Base-by-base conservation (phyloP, 2,329 filamentous ascomycete species). In the Hymenoscyphus infarciens region DNA sequence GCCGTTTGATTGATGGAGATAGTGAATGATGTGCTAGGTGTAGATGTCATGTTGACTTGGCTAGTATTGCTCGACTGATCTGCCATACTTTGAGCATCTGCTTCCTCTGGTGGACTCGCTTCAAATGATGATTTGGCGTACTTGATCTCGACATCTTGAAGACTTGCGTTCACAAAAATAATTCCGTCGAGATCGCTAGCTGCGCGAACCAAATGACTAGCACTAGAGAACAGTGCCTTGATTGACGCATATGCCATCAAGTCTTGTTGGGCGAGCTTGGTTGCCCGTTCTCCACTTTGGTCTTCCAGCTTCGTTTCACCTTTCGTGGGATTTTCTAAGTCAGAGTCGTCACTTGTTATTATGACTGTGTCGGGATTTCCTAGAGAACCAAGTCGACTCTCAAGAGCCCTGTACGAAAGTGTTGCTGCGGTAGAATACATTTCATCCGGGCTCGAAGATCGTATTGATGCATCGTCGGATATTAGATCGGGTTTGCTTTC, bases 191-290 rank as follows among this genome's bases (percentile, higher is more conserved):
- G 38, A 19, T 61, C 60, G 25, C 38, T 61, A 7, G 54, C 25
- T 53, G 57, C 54, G 29, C 54, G 60, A 16, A 61, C 33, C 10
- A 61, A 11, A 39, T 57, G 53, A 38, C 60, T 49, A n/a, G 59
- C 59, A 10, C 59, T 22, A 4, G 39, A 61, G 8, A 61, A 61
- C 1, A 61, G 27, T n/a, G 53, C 53, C n/a, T 61, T 61, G 39
- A 61, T 52, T 2, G 53, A 27, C 7, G 35, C 39, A 22, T 52
- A 61, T 6, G 27, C 7, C n/a, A 57, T 11, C 7, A 45, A 15
- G 7, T 56, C 59, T n/a, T 61, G 52, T 35, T 56, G 52, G 8
- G 22, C 5, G 16, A 22, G 25, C 39, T 42, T 52, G 31, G 10
- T 27, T 29, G 42, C 16, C 7, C n/a, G 1, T 25, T 22, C 3